phyloP scores from a whole-genome alignment of 768 basidiomycete species.

The Russula emetica region DNA sequence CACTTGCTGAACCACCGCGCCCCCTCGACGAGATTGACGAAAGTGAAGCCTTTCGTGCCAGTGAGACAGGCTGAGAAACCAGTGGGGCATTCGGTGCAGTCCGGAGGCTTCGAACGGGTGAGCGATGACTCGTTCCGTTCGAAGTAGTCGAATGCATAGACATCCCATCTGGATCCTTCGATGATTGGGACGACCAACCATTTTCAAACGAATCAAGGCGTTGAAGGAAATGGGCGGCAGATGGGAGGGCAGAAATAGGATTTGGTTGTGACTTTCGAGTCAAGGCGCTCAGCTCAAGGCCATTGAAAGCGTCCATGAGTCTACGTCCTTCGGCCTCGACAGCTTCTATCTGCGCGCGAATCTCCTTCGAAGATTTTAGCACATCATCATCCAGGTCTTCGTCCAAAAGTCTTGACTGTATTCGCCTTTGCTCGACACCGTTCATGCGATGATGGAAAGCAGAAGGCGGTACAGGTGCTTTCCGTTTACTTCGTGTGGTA shows the following conservation, averaged over 20 bases:
- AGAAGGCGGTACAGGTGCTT: conserved; percentile 31
- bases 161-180: conserved; percentile 25
- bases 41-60: conserved; percentile 26
- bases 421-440: conserved; percentile 22
- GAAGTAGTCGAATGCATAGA: conserved; percentile 28
- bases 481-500: conserved; percentile 26
- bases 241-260: conserved; percentile 28
- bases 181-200: conserved; percentile 15
- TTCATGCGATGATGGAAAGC: conserved; percentile 31
- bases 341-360: conserved; percentile 59
- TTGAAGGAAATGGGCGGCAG: conserved; percentile 26
- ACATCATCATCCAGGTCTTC: conserved; percentile 53
- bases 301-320: conserved; percentile 75
- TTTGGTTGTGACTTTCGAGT: conserved; percentile 43
- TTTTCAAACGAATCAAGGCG: conserved; percentile 19
- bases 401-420: conserved; percentile 32
- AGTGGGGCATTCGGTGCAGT: conserved; percentile 15
- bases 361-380: conserved; percentile 55
- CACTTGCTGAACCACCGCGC: conserved; percentile 14
- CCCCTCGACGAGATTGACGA: conserved; percentile 29
- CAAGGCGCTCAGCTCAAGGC: conserved; percentile 66
- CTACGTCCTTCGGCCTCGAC: conserved; percentile 69
- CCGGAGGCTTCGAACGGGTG: conserved; percentile 18
- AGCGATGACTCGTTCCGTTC: conserved; percentile 23
- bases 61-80: conserved; percentile 22